These are phyloP conservation scores for Santalum album DNA, from an alignment of 164 flowering plant species.

Conservation along the genomic window DNA sequence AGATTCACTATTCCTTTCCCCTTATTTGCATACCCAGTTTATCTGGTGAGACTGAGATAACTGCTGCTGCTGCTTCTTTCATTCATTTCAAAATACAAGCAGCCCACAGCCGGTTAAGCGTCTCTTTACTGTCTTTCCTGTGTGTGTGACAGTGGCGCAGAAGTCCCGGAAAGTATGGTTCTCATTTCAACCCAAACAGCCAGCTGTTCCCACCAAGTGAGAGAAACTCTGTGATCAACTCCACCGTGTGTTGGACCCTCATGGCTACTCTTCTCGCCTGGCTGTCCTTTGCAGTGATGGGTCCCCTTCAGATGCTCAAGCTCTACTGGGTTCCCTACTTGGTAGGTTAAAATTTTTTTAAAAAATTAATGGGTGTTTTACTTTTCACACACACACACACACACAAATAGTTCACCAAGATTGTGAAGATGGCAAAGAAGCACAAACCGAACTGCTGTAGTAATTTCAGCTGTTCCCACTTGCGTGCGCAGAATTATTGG, in stretches of 20 bases:
- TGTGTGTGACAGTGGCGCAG: neutral
- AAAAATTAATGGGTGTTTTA: too few relatives aligned
- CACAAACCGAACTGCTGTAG: too few relatives aligned
- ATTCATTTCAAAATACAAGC: too few relatives aligned
- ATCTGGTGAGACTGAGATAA: neutral
- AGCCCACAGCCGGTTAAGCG: too few relatives aligned
- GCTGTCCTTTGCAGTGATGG: neutral
- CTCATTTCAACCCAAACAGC: constrained; percentile 5
- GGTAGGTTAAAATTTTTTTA: neutral
- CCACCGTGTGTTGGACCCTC: neutral
- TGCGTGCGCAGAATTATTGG: too few relatives aligned
- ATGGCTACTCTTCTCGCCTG: neutral
- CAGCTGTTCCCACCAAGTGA: neutral
- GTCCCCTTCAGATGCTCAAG: neutral
- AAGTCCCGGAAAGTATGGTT: neutral
- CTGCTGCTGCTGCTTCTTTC: too few relatives aligned
- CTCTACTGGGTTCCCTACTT: constrained; percentile 1
- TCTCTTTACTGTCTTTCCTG: too few relatives aligned
- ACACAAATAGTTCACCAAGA: too few relatives aligned
- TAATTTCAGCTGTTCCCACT: too few relatives aligned
- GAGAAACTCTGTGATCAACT: neutral
- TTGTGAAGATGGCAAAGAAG: too few relatives aligned
- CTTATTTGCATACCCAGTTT: neutral
- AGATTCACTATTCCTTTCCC: neutral
- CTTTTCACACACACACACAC: too few relatives aligned